Evolutionary conservation across 176 grass and related monocot species (phyloP).

Genomic region (Dendrocalamus sinicus): DNA sequence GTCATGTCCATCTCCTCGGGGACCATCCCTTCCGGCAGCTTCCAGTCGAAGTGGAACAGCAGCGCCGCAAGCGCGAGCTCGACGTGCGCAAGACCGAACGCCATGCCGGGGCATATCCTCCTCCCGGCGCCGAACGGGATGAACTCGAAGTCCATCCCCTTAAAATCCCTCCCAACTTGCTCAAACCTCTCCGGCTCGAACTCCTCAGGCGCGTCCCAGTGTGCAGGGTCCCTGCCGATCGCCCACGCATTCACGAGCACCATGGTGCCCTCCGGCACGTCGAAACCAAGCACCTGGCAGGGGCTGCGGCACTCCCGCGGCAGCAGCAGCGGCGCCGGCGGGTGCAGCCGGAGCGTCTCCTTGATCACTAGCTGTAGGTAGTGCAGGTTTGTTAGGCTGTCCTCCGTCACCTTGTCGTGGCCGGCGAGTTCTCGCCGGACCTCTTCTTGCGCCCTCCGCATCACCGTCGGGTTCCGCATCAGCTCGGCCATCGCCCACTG

Average conservation of each 20-base stretch:
- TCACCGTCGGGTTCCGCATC: slow-evolving; percentile 13
- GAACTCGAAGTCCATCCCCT: slow-evolving; percentile 39
- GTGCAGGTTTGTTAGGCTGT: not conserved
- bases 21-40: slow-evolving; percentile 13
- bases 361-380: slow-evolving; percentile 44
- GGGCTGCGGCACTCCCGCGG: not conserved
- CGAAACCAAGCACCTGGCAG: slow-evolving; percentile 42
- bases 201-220: slow-evolving; percentile 28
- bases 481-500: slow-evolving; percentile 54
- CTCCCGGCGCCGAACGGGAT: slow-evolving; percentile 48
- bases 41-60: slow-evolving; percentile 49
- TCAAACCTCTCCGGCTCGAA: slow-evolving; percentile 48
- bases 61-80: slow-evolving; percentile 32
- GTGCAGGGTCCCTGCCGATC: slow-evolving; percentile 38
- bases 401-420: slow-evolving; percentile 3
- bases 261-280: slow-evolving; percentile 37
- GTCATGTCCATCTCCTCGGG: slow-evolving; percentile 37
- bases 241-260: slow-evolving; percentile 66
- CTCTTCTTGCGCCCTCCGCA: slow-evolving; percentile 43
- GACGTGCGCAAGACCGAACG: slow-evolving; percentile 39
- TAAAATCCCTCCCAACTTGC: not conserved
- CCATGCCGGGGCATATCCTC: slow-evolving; percentile 51
- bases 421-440: slow-evolving; percentile 16
- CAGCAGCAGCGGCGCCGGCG: slow-evolving; percentile 18
- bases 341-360: slow-evolving; percentile 41